These are phyloP conservation scores for Aureobasidium sp. DNA, from an alignment of 2,329 filamentous ascomycete genomes.

Conservation along the genomic window DNA sequence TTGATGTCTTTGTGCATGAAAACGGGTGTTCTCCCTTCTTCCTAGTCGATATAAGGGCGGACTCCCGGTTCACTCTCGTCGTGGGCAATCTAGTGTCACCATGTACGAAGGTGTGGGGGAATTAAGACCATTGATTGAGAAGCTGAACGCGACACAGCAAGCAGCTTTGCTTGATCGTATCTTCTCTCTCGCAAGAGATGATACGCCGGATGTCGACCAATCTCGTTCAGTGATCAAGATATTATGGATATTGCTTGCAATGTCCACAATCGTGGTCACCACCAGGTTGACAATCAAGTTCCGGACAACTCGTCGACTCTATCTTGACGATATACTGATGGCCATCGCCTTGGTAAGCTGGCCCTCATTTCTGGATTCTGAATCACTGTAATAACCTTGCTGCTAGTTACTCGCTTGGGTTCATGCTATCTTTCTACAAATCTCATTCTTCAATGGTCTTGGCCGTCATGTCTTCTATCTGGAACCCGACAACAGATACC, in stretches of 20 bases:
- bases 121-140: not conserved
- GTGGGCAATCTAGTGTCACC: not conserved
- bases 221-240: not conserved
- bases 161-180: not conserved
- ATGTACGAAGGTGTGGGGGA: not conserved
- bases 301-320: slow-evolving; percentile 22
- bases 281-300: slow-evolving; percentile 23
- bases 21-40: not conserved
- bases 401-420: slow-evolving; percentile 19
- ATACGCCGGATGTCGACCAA: not conserved
- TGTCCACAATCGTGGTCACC: slow-evolving; percentile 23
- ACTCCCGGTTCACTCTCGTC: not conserved
- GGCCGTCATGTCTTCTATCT: slow-evolving; percentile 25
- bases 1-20: not conserved
- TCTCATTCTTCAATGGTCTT: slow-evolving; percentile 21
- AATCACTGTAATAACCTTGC: not conserved
- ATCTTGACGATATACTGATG: slow-evolving; percentile 26
- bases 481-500: slow-evolving; percentile 14
- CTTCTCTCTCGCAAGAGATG: not conserved
- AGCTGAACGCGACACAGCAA: not conserved
- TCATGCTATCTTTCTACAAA: slow-evolving; percentile 22
- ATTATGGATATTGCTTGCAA: slow-evolving; percentile 21
- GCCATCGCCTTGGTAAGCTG: slow-evolving; percentile 20
- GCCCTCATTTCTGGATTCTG: not conserved
- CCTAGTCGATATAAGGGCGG: not conserved